phyloP scores from a whole-genome alignment of 176 grass and related monocot species.

The Carex myosuroides region DNA sequence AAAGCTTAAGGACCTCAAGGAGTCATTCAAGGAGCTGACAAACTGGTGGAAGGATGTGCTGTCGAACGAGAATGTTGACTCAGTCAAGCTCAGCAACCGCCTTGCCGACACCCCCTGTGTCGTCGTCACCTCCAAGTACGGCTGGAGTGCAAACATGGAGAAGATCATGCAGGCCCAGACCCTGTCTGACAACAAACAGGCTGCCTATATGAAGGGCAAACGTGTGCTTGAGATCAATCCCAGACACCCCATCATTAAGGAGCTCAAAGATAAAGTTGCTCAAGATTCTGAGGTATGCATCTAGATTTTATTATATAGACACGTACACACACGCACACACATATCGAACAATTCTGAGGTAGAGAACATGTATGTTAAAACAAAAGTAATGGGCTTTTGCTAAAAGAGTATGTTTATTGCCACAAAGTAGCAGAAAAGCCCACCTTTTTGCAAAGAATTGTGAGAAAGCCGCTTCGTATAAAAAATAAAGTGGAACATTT shows the following conservation, averaged over 20 bases:
- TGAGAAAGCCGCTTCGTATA: neutral
- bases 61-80: conserved; percentile 69
- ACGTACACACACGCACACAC: neutral
- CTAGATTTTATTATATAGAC: neutral
- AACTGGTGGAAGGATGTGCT: conserved; percentile 94
- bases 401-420: neutral
- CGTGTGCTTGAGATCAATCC: conserved; percentile 93
- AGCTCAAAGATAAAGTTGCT: conserved; percentile 79
- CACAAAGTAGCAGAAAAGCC: neutral
- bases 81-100: conserved; percentile 89
- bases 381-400: neutral
- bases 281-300: conserved; percentile 61
- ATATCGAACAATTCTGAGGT: neutral
- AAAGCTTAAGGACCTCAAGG: conserved; percentile 90
- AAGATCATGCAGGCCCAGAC: conserved; percentile 98
- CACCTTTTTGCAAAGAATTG: neutral
- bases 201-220: conserved; percentile 78
- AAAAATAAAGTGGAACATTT: neutral
- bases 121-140: conserved; percentile 80
- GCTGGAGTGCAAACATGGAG: conserved; percentile 97
- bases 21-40: conserved; percentile 86
- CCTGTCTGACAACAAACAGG: conserved; percentile 78
- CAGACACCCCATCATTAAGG: conserved; percentile 91
- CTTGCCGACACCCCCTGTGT: conserved; percentile 74
- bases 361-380: neutral